A percentile compares a stretch with the other conserved stretches of the same genome.
Conservation (phyloP, 805 yeast genomes). For the Tetrapisispora nanseiensis region DNA sequence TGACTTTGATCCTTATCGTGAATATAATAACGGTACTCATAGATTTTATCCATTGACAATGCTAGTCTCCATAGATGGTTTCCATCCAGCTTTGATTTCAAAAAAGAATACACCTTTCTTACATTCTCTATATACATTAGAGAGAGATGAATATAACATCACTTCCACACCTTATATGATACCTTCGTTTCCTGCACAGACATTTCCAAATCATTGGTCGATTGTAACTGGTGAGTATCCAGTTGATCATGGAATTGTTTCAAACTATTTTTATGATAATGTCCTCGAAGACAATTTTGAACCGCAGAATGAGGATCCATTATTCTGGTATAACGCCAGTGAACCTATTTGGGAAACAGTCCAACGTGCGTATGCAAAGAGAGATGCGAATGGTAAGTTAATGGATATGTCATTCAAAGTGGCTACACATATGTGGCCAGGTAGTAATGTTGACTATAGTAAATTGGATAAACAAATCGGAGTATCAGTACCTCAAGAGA, state of each 20-base stretch:
- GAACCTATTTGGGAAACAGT: conserved; percentile 86
- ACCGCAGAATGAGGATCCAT: conserved; percentile 40
- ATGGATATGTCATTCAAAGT: conserved; percentile 9
- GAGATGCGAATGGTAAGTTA: not conserved
- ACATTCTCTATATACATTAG: conserved; percentile 43
- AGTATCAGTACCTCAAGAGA: conserved; percentile 30
- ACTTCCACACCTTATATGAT: conserved; percentile 60
- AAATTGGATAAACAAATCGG: not conserved
- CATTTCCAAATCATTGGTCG: conserved; percentile 91
- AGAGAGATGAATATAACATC: conserved; percentile 32
- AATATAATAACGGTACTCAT: conserved; percentile 50
- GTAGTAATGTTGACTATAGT: conserved; percentile 55
- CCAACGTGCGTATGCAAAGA: conserved; percentile 40
- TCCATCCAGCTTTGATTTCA: conserved; percentile 81
- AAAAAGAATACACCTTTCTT: conserved; percentile 58
- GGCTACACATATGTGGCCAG: conserved; percentile 92
- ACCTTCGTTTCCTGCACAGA: conserved; percentile 82
- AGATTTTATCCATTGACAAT: conserved; percentile 71
- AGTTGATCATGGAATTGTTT: conserved; percentile 76
- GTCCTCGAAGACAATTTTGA: conserved; percentile 42
- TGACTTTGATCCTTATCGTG: conserved; percentile 14
- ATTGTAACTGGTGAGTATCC: conserved; percentile 81
- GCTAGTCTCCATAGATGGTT: conserved; percentile 74
- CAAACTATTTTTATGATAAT: conserved; percentile 39
- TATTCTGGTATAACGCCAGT: conserved; percentile 69